Base-by-base conservation (phyloP, 1,284 basidiomycete genomes). In the Boletus smithii region DNA sequence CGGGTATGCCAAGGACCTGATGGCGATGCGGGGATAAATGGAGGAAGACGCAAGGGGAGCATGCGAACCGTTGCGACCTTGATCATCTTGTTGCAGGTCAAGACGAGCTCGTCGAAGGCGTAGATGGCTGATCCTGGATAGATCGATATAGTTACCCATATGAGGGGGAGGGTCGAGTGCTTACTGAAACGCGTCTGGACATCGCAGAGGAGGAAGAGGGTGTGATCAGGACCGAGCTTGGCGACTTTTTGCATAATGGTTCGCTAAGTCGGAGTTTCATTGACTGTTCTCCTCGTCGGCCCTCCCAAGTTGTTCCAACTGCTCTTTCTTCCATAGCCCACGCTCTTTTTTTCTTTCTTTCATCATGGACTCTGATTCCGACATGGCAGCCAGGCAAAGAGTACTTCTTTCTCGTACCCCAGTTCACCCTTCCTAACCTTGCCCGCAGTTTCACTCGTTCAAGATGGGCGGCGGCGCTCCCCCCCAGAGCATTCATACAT, bases 161-260 rank as follows among this genome's bases (percentile, higher is more conserved):
- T n/a, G n/a, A n/a, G n/a, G n/a, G n/a, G n/a, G n/a, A n/a, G n/a
- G n/a, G 14, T 8, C n/a, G 35, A 26, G 4, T 4, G 4, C 83
- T 61, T 53, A 90, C 89, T 73, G 69, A 92, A 90, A 49, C 78
- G 76, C 13, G 77, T 74, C 68, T 92, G 89, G 2, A 92, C 69
- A 66, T 94, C 91, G 66, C 90, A 92, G 29, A 89, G 69, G 49
- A 93, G 76, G 69, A 94, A 80, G 23, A 85, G 63, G 10, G 86
- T 84, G 8, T 67, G 67, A 0, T 59, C 57, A 8, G 78, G 73
- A 16, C 73, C 63, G 50, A 81, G 69, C 47, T 65, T 73, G 5
- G 64, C 60, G 33, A 71, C 54, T 20, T 65, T 27, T n/a, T n/a
- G n/a, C 26, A 27, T 27, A 27, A 26, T 26, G 10, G 26, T 26